Base-by-base conservation (phyloP, 1,284 basidiomycete species). In the Pyrrhoderma noxium region DNA sequence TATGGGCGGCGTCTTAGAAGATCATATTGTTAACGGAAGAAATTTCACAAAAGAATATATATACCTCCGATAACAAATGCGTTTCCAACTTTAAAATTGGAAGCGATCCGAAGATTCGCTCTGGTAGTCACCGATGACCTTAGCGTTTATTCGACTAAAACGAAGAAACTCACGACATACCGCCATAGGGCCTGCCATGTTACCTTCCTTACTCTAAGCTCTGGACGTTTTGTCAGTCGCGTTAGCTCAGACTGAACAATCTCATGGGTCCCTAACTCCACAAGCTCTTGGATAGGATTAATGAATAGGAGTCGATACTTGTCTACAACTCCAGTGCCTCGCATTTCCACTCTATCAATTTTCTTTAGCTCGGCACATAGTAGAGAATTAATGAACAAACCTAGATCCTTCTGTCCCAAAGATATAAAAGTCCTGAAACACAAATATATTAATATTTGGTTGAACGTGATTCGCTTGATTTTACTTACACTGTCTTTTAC, bases 61-160 rank as follows among this genome's bases (percentile, higher is more conserved):
- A 0, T 25, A 71, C 70, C 70, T 58, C 70, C 70, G 4, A 60
- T 63, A n/a, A 72, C 52, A 49, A 71, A 69, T 2, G 62, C 63
- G 5, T 66, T 56, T 0, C 67, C 70, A n/a, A 62, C 60, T 14
- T 52, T 55, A 53, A 72, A 66, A 39, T 62, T 62, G 39, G 68
- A 61, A 1, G 65, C 65, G 63, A 70, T 67, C 3, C 69, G 56
- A 41, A 70, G 66, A 52, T 69, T 70, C 1, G 67, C 64, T 23
- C 70, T 71, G 18, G 18, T 46, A 57, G 7, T 37, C 43, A 51
- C 35, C 9, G 13, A 22, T 4, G 13, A 47, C 43, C 16, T 40
- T 14, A 40, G 38, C 5, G 21, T 5, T 5, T n/a, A 22, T 5
- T 7, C 5, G 8, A n/a, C 7, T 5, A 14, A 25, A 7, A 21